Evolutionary conservation across 208 protist species (phyloP).

Genomic region (Herpetomonas tarakana): DNA sequence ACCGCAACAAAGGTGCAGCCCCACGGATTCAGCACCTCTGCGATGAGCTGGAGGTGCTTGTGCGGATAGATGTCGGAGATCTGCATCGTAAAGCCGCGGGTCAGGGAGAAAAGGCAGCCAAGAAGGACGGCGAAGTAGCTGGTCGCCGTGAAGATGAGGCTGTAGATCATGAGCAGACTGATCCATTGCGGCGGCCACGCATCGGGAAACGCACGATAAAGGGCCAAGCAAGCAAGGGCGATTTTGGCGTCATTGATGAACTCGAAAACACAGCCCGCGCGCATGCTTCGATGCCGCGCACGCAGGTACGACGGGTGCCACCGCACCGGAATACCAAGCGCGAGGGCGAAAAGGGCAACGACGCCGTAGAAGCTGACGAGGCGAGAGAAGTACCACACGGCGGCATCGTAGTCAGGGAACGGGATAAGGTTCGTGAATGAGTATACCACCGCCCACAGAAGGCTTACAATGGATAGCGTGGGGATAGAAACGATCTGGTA

Average conservation of each 20-base stretch:
- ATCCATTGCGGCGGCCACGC: background rate
- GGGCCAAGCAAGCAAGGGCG: background rate
- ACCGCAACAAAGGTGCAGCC: background rate
- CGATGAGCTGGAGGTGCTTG: background rate
- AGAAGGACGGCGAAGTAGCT: background rate
- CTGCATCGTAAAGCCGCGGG: background rate
- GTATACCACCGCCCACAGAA: background rate
- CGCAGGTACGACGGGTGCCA: background rate
- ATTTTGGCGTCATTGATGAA: background rate
- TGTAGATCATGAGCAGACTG: background rate
- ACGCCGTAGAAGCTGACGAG: background rate
- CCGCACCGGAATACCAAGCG: background rate
- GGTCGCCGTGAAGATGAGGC: background rate
- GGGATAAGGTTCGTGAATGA: background rate
- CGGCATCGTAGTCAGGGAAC: background rate
- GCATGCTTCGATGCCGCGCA: too few species aligned
- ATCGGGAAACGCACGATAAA: background rate
- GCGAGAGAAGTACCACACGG: background rate
- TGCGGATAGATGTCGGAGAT: background rate
- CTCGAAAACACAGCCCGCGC: too few species aligned
- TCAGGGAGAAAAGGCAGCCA: background rate
- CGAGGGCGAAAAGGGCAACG: background rate
- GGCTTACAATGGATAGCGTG: background rate
- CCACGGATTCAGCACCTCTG: background rate
- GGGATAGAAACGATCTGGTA: background rate